Percentiles rank a stretch among this genome's conserved stretches.
phyloP scores from a whole-genome alignment of 2,329 filamentous ascomycete species.

The Colletotrichum tropicicola region DNA sequence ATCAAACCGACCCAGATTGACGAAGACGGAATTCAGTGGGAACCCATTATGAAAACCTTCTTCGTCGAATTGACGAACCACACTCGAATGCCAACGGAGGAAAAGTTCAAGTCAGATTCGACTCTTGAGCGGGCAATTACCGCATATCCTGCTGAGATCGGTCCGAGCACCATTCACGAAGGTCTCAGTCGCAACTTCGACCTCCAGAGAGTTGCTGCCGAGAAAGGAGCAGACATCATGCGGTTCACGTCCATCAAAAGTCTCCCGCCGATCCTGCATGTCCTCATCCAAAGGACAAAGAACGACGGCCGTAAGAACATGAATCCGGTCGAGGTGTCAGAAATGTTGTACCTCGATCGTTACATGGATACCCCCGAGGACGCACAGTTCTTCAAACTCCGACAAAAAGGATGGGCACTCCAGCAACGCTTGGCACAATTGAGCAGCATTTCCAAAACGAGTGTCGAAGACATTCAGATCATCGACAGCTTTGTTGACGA shows the following conservation, averaged over 20 bases:
- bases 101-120: slow-evolving; percentile 35
- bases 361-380: slow-evolving; percentile 78
- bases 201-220: slow-evolving; percentile 67
- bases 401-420: slow-evolving; percentile 78
- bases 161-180: slow-evolving; percentile 75
- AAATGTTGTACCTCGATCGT: slow-evolving; percentile 85
- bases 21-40: slow-evolving; percentile 78
- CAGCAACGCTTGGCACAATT: slow-evolving; percentile 70
- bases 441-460: not conserved
- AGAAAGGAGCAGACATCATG: slow-evolving; percentile 59
- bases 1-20: slow-evolving; percentile 76
- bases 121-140: slow-evolving; percentile 71
- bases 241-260: slow-evolving; percentile 76
- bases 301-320: slow-evolving; percentile 80
- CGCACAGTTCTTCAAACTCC: slow-evolving; percentile 68
- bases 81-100: slow-evolving; percentile 60
- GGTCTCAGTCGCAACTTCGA: slow-evolving; percentile 89
- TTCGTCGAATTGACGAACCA: slow-evolving; percentile 70
- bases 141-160: slow-evolving; percentile 62
- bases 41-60: slow-evolving; percentile 78
- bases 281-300: slow-evolving; percentile 86
- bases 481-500: slow-evolving; percentile 14
- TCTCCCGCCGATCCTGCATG: slow-evolving; percentile 87
- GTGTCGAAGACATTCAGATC: slow-evolving; percentile 15
- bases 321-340: slow-evolving; percentile 80